Evolutionary conservation across 1,284 basidiomycete species (phyloP).

Genomic region (Mrakiaceae sp.): DNA sequence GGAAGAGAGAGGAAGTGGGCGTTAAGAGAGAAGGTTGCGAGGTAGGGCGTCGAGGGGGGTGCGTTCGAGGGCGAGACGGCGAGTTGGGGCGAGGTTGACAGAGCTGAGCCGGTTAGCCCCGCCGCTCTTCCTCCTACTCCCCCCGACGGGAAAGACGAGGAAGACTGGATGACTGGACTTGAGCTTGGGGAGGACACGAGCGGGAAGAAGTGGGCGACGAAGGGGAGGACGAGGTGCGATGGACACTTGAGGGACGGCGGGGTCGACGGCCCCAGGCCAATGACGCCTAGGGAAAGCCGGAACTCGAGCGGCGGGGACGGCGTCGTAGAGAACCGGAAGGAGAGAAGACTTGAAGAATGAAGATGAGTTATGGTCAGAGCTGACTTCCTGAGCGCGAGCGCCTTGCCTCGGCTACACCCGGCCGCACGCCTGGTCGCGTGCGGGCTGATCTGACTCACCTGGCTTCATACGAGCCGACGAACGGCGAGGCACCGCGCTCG

Average conservation of each 20-base stretch:
- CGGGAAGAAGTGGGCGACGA: slow-evolving; percentile 12
- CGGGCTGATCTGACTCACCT: too few relatives aligned
- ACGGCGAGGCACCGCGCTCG: too few relatives aligned
- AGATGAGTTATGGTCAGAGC: not conserved
- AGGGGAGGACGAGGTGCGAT: slow-evolving; percentile 4
- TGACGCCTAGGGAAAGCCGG: not conserved
- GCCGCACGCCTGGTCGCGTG: too few relatives aligned
- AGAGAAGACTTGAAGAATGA: slow-evolving; percentile 3
- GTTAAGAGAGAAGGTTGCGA: slow-evolving; percentile 3
- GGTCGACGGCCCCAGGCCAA: not conserved
- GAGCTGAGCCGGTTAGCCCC: not conserved
- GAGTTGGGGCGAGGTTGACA: not conserved
- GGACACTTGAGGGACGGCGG: not conserved
- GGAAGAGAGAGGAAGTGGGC: not conserved
- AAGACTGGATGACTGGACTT: not conserved
- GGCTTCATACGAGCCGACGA: too few relatives aligned
- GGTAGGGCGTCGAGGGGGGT: slow-evolving; percentile 8
- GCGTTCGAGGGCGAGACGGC: not conserved
- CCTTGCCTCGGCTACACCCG: too few relatives aligned
- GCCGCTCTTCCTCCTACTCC: not conserved
- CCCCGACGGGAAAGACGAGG: not conserved
- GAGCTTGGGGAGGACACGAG: not conserved
- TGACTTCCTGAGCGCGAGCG: not conserved
- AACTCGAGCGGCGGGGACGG: slow-evolving; percentile 8
- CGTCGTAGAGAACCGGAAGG: slow-evolving; percentile 12